Evolutionary conservation across 2,329 filamentous ascomycete species (phyloP).

Genomic region (Parastagonospora nodorum): DNA sequence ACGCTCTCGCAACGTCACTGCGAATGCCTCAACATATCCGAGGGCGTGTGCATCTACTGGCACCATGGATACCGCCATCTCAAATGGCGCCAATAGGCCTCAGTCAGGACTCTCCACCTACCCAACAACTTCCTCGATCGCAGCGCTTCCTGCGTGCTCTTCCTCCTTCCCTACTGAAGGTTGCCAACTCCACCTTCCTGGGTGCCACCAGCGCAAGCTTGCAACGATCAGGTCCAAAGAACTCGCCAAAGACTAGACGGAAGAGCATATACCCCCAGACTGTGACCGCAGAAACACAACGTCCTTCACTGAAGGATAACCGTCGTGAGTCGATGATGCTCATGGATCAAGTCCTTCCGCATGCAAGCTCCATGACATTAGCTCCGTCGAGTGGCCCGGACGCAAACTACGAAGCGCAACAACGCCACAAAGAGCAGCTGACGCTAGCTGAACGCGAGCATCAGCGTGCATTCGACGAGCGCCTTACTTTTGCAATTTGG

Average conservation of each 20-base stretch:
- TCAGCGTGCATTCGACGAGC: conserved; percentile 76
- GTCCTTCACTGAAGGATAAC: conserved; percentile 36
- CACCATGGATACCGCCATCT: conserved; percentile 94
- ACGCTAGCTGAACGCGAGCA: conserved; percentile 72
- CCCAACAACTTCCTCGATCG: conserved; percentile 85
- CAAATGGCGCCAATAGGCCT: conserved; percentile 59
- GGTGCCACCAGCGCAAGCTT: conserved; percentile 86
- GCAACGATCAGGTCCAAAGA: conserved; percentile 58
- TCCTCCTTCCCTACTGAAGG: conserved; percentile 87
- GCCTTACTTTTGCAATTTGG: conserved; percentile 93
- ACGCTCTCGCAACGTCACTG: conserved; percentile 90
- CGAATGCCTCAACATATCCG: conserved; percentile 96
- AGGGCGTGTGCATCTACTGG: conserved; percentile 89
- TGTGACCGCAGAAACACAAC: conserved; percentile 15
- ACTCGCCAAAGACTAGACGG: conserved; percentile 45
- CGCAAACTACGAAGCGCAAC: conserved; percentile 36
- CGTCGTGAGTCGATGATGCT: conserved; percentile 55
- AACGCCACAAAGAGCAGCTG: conserved; percentile 55
- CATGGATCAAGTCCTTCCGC: conserved; percentile 55
- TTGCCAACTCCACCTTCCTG: conserved; percentile 96
- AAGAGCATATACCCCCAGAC: conserved; percentile 31
- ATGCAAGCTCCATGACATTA: conserved; percentile 40
- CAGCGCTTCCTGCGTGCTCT: conserved; percentile 89
- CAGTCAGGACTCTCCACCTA: conserved; percentile 74
- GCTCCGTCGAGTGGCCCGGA: conserved; percentile 31